Evolutionary conservation across 805 yeast species (phyloP).

Genomic region (Geotrichum ghanense): DNA sequence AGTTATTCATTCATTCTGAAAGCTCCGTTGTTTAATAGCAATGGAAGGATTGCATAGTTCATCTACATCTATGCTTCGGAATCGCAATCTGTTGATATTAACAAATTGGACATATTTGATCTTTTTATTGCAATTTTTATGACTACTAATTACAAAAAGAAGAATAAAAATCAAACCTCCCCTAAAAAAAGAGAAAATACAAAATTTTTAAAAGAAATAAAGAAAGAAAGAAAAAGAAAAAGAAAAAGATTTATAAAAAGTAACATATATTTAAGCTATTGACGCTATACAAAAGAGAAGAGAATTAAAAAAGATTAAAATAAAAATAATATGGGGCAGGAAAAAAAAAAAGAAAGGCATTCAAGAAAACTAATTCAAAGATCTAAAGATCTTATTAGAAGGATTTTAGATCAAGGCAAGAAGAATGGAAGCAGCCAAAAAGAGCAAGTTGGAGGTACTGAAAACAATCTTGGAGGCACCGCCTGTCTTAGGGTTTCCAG

Average conservation of each 20-base stretch:
- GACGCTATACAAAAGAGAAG: constrained; percentile 1
- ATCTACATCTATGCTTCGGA: no score
- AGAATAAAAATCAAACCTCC: no score
- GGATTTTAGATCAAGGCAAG: no score
- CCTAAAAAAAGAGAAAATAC: background rate
- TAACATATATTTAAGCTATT: constrained; percentile 1
- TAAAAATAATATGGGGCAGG: background rate
- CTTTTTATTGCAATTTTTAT: no score
- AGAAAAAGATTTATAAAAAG: background rate
- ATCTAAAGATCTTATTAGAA: no score
- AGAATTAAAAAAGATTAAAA: background rate
- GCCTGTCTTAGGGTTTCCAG: background rate
- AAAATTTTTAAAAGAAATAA: background rate
- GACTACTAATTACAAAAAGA: no score
- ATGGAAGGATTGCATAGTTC: no score
- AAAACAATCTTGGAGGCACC: background rate
- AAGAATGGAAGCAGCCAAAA: background rate
- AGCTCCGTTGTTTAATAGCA: no score
- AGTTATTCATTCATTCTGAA: background rate
- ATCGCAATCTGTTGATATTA: no score
- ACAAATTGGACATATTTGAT: no score
- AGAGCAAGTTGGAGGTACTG: background rate
- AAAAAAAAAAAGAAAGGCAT: background rate
- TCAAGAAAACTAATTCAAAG: no score
- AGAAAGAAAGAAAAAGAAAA: background rate